Percentiles rank a stretch among this genome's conserved stretches.
phyloP scores from a whole-genome alignment of 257 asterid genomes.

The Oldenlandia corymbosa region DNA sequence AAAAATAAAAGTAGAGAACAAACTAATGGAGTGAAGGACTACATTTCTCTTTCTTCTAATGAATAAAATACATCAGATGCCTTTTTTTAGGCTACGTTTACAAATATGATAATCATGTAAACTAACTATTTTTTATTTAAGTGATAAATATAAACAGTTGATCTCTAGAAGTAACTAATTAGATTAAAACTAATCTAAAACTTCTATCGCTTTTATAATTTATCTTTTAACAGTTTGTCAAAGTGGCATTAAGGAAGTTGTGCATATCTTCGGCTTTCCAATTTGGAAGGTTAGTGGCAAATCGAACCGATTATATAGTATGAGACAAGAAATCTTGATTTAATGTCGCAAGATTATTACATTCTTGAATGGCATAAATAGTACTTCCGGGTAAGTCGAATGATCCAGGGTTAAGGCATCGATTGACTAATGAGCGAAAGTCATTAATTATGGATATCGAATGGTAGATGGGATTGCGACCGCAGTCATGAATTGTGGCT shows the following conservation, averaged over 20 bases:
- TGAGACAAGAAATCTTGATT: constrained; percentile 40
- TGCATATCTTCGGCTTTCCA: constrained; percentile 46
- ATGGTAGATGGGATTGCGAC: constrained; percentile 39
- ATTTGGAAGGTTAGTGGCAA: constrained; percentile 12
- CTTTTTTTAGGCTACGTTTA: too few species aligned
- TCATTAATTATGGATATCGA: constrained; percentile 37
- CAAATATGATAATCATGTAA: too few species aligned
- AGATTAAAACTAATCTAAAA: too few species aligned
- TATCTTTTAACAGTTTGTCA: too few species aligned
- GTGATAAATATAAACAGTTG: too few species aligned
- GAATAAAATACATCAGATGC: too few species aligned
- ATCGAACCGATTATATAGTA: constrained; percentile 6
- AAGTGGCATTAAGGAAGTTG: constrained; percentile 53
- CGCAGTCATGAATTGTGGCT: constrained; percentile 44
- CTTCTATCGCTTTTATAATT: too few species aligned
- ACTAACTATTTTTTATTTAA: too few species aligned
- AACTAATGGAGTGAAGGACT: too few species aligned
- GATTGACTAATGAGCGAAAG: constrained; percentile 35
- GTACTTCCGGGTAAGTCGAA: constrained; percentile 15
- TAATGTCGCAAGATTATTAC: constrained; percentile 39
- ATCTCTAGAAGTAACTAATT: too few species aligned
- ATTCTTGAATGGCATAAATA: constrained; percentile 52
- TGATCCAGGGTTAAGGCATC: neutral
- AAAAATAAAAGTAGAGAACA: too few species aligned
- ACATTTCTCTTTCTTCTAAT: too few species aligned